Evolutionary conservation across 257 asterid species (phyloP).

Genomic region (Penstemon barbatus): DNA sequence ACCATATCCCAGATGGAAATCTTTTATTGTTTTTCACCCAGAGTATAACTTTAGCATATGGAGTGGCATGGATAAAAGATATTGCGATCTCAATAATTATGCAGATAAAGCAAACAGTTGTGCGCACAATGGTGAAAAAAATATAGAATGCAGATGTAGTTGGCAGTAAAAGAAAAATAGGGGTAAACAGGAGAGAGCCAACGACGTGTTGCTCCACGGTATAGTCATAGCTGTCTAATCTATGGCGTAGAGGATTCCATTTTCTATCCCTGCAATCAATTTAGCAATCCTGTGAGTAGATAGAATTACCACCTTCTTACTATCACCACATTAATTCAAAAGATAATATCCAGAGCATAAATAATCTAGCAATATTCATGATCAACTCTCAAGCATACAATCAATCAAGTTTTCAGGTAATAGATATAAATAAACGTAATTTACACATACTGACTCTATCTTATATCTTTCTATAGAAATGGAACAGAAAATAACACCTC

Average conservation of each 20-base stretch:
- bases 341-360: neutral
- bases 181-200: constrained; percentile 92
- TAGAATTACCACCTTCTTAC: constrained; percentile 6
- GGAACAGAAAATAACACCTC: no score
- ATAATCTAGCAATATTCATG: constrained; percentile 13
- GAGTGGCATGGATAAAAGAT: constrained; percentile 74
- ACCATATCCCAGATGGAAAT: constrained; percentile 87
- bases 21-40: constrained; percentile 74
- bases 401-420: neutral
- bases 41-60: constrained; percentile 63
- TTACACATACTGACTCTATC: no score
- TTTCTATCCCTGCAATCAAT: constrained; percentile 81
- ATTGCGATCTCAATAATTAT: constrained; percentile 49
- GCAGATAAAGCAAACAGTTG: constrained; percentile 61
- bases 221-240: constrained; percentile 90
- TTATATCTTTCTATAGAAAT: no score
- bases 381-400: neutral
- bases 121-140: constrained; percentile 80
- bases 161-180: constrained; percentile 82
- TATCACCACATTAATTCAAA: neutral
- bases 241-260: constrained; percentile 88
- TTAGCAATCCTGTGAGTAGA: constrained; percentile 23
- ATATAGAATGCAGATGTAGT: constrained; percentile 89
- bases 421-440: neutral
- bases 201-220: constrained; percentile 89